A percentile compares a stretch with the other conserved stretches of the same genome.
These are phyloP conservation scores for Epicoccum nigrum DNA, from an alignment of 2,329 filamentous ascomycete species.

Conservation along the genomic window DNA sequence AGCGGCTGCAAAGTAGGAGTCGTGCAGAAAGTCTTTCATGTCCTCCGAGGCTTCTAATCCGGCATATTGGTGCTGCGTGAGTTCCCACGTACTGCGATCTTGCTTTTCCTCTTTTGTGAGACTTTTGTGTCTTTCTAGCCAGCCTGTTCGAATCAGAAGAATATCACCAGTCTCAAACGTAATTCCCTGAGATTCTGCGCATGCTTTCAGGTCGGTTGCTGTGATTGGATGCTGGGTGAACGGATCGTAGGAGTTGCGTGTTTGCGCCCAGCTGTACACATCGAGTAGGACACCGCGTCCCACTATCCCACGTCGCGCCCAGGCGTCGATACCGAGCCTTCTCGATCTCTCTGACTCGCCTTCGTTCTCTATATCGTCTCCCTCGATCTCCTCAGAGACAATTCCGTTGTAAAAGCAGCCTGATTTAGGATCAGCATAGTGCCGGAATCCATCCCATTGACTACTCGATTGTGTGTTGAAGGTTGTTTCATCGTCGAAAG, in stretches of 20 bases:
- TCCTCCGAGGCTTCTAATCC: slow-evolving; percentile 84
- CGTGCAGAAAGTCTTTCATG: slow-evolving; percentile 86
- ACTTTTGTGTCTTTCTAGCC: slow-evolving; percentile 21
- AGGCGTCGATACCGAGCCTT: slow-evolving; percentile 47
- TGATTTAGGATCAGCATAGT: slow-evolving; percentile 39
- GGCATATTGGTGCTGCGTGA: slow-evolving; percentile 33
- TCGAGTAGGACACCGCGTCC: slow-evolving; percentile 63
- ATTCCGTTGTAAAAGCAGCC: slow-evolving; percentile 42
- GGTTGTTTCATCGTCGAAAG: slow-evolving; percentile 37
- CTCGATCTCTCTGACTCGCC: slow-evolving; percentile 23
- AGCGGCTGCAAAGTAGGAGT: slow-evolving; percentile 51
- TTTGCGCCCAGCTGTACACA: slow-evolving; percentile 48
- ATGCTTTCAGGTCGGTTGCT: slow-evolving; percentile 23
- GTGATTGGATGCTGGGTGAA: slow-evolving; percentile 31
- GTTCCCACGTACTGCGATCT: slow-evolving; percentile 13
- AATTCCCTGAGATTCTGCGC: slow-evolving; percentile 24
- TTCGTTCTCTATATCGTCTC: slow-evolving; percentile 26
- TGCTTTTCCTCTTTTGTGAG: slow-evolving; percentile 16
- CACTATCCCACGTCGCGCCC: slow-evolving; percentile 61
- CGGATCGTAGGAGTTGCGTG: slow-evolving; percentile 26
- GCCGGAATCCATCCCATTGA: slow-evolving; percentile 48
- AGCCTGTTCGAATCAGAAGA: slow-evolving; percentile 39
- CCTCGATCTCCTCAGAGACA: slow-evolving; percentile 33
- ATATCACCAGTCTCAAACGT: slow-evolving; percentile 39
- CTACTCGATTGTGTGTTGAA: slow-evolving; percentile 44